Base-by-base conservation (phyloP, 1,139 yeast genomes). In the Saccharomyces hybrid region DNA sequence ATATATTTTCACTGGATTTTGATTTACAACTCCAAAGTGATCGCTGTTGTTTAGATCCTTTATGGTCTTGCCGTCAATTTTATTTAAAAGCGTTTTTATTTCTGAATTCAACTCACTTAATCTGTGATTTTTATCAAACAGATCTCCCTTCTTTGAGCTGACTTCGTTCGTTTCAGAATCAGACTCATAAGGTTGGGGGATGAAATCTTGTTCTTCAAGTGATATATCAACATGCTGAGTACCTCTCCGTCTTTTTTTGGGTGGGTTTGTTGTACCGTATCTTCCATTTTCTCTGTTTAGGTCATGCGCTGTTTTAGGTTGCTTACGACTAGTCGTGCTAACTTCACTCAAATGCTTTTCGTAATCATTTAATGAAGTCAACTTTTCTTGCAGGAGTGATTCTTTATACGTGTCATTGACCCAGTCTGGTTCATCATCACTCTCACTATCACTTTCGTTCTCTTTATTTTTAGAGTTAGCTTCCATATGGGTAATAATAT, bases 391-490 rank as follows among this genome's bases (percentile, higher is more conserved):
- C 14, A 68, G 54, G 4, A 69, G 56, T 47, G 70, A 64, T 9
- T 70, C 70, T 11, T 69, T 54, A 68, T 79, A 76, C n/a, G 75
- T 73, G 56, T 75, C 70, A 32, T 69, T 78, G 26, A 78, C 86
- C 89, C 83, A 80, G 47, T 77, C 82, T 1, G 85, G 84, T 56
- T 85, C 89, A 49, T 78, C 79, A 38, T 57, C 66, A 13, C 54
- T 56, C 3, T 20, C 46, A 16, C 56, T 59, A 16, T 50, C 58
- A 25, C 50, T 59, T 9, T 49, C 53, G 44, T 32, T 56, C 4
- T 53, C 61, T 14, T 56, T 59, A 6, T 34, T 47, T 20, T 20
- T 20, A 20, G 23, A 20, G 8, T 47, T 50, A 28, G 47, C 25
- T 26, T 48, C 50, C 11, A 13, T n/a, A 6, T 47, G 50, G 30